Percentiles rank a stretch among this genome's conserved stretches.
Evolutionary conservation across 108 stramenopile genomes (phyloP).

Genomic region (Craspedostauros australis): DNA sequence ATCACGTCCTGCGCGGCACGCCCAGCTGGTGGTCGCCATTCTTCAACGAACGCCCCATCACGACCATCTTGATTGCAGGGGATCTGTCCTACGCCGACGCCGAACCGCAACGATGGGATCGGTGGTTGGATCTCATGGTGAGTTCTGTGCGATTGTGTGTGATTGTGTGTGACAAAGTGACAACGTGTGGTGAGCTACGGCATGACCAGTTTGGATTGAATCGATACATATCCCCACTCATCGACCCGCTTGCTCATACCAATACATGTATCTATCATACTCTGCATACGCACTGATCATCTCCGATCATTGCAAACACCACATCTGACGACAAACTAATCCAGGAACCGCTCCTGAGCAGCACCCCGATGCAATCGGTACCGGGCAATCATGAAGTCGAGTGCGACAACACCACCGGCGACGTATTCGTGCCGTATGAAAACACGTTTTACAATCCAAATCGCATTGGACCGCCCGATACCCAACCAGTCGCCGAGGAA

Average conservation of each 20-base stretch:
- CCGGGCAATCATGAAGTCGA: slow-evolving; percentile 87
- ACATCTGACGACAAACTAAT: too few species aligned
- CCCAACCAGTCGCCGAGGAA: slow-evolving; percentile 18
- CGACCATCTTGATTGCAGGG: slow-evolving; percentile 47
- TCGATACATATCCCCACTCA: too few species aligned
- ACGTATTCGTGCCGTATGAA: slow-evolving; percentile 68
- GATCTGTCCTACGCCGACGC: slow-evolving; percentile 74
- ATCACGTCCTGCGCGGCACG: slow-evolving; percentile 24
- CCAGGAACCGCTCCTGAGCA: slow-evolving; percentile 39
- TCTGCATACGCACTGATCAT: too few species aligned
- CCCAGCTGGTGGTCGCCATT: too few species aligned
- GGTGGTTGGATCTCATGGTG: slow-evolving; percentile 62
- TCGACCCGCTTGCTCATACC: too few species aligned
- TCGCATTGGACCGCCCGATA: slow-evolving; percentile 24
- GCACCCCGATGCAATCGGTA: slow-evolving; percentile 48
- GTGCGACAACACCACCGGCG: slow-evolving; percentile 36
- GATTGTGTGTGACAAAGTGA: too few species aligned
- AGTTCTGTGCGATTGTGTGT: too few species aligned
- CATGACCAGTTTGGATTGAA: too few species aligned
- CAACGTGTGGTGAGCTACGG: too few species aligned
- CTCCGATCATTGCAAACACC: too few species aligned
- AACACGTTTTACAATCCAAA: slow-evolving; percentile 70
- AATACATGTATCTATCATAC: too few species aligned
- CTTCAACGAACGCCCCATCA: slow-evolving; percentile 4
- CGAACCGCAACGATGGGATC: slow-evolving; percentile 68